Evolutionary conservation across 257 asterid genomes (phyloP).

Genomic region (Paulownia fortunei): DNA sequence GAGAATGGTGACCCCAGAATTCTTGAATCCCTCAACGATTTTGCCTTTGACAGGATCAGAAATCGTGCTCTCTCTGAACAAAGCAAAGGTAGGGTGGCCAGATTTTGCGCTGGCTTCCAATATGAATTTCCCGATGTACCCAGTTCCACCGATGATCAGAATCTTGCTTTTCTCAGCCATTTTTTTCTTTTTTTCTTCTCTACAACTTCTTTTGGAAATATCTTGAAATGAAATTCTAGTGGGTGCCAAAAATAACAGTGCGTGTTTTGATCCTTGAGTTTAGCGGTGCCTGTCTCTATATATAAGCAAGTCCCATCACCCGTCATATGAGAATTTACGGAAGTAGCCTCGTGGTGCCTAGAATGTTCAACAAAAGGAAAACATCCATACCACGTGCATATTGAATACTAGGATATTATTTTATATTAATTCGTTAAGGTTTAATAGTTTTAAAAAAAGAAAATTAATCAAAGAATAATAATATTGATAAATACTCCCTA

Average conservation of each 20-base stretch:
- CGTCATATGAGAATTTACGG: neutral
- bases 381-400: too few relatives aligned
- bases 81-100: conserved; percentile 78
- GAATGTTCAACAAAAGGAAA: neutral
- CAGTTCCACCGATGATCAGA: conserved; percentile 87
- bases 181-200: neutral
- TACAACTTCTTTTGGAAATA: neutral
- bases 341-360: neutral
- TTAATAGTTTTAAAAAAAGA: too few relatives aligned
- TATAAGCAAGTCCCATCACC: neutral
- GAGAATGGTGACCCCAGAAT: conserved; percentile 62
- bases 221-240: neutral
- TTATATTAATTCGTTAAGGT: too few relatives aligned
- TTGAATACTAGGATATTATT: too few relatives aligned
- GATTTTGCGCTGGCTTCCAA: conserved; percentile 72
- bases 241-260: neutral
- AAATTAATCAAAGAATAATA: too few relatives aligned
- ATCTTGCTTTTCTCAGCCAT: conserved; percentile 86
- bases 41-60: conserved; percentile 72
- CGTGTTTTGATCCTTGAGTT: neutral
- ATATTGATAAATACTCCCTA: too few relatives aligned
- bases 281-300: neutral
- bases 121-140: conserved; percentile 77
- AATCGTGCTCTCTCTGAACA: conserved; percentile 58
- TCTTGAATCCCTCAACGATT: conserved; percentile 63